Evolutionary conservation across 1,139 yeast genomes (phyloP), one percentile per base, ranked within the genome.

Genomic region (Schwanniomyces etchellsii): DNA sequence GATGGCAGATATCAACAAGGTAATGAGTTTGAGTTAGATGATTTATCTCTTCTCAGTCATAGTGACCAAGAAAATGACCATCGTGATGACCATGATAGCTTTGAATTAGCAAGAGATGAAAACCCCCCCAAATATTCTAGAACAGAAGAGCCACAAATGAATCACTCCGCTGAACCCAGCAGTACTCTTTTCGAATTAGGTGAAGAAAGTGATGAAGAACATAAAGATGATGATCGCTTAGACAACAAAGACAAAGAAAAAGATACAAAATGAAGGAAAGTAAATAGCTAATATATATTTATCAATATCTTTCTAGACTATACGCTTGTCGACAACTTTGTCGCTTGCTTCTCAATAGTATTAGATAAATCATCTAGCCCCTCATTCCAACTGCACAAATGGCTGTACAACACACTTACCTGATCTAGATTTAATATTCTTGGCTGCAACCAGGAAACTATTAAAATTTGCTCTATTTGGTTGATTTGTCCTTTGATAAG

Each of bases 381-480:
- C 33, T 56, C 57, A 46, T 83, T 81, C 98, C 98, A 91, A 32
- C 67, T 70, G 21, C 69, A 69, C 50, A 91, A 71, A 47, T 85
- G 82, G 37, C 70, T 70, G 44, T 77, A 77, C 81, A 91, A 86
- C 34, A 72, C 70, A 34, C 69, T 74, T 37, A 89, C 84, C 64
- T 91, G 97, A 29, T 73, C 74, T 45, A 68, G 70, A 50, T 85
- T 85, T 70, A 91, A 80, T 34, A 88, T 85, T 49, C 97, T 74
- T 34, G 98, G 97, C 62, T 91, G 97, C 39, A 89, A 80, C 97
- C 98, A 91, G 14, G 85, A 78, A 32, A 91, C 79, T 17, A 82
- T 77, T 39, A 91, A 84, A 9, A 80, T 61, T 51, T 81, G 75
- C 34, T 77, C 75, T 29, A 88, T 86, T 61, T 91, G 95, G 53